These are phyloP conservation scores for Gymnopus androsaceus DNA, from an alignment of 1,284 basidiomycete genomes.

Conservation along the genomic window DNA sequence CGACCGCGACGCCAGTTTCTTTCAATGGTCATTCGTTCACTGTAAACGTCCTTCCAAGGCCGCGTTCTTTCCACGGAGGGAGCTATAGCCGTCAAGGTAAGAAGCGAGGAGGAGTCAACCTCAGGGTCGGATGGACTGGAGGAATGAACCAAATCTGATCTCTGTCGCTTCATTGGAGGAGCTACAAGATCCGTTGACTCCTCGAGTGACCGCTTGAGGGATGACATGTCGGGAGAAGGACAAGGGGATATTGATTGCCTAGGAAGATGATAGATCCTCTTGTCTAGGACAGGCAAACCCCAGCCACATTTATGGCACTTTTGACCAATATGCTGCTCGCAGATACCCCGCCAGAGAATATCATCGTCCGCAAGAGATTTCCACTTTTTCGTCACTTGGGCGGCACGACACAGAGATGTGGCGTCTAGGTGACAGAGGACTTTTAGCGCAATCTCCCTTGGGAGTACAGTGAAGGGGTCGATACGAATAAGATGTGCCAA, in stretches of 20 bases:
- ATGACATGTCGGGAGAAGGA: constrained; percentile 37
- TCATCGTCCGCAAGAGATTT: constrained; percentile 89
- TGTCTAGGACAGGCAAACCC: constrained; percentile 92
- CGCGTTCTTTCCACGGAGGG: no score
- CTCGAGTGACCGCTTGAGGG: constrained; percentile 43
- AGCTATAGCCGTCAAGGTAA: constrained; percentile 33
- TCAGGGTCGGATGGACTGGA: constrained; percentile 17
- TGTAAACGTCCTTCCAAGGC: constrained; percentile 99
- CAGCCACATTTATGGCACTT: constrained; percentile 98
- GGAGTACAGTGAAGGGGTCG: constrained; percentile 92
- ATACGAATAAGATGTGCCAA: constrained; percentile 91
- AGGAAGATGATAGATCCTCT: constrained; percentile 46
- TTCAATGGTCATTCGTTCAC: constrained; percentile 93
- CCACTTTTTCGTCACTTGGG: constrained; percentile 91
- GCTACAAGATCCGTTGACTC: constrained; percentile 25
- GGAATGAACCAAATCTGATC: constrained; percentile 31
- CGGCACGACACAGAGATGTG: constrained; percentile 91
- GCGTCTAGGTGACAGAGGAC: constrained; percentile 94
- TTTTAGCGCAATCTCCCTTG: constrained; percentile 88
- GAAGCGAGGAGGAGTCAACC: constrained; percentile 29
- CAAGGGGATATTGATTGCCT: constrained; percentile 32
- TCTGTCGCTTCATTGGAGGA: constrained; percentile 55
- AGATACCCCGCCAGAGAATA: constrained; percentile 94
- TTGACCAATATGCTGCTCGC: constrained; percentile 97
- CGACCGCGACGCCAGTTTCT: constrained; percentile 96